Percentiles rank a stretch among this genome's conserved stretches.
Evolutionary conservation across 1,284 basidiomycete genomes (phyloP).

Genomic region (Apiotrichum veenhuisii): DNA sequence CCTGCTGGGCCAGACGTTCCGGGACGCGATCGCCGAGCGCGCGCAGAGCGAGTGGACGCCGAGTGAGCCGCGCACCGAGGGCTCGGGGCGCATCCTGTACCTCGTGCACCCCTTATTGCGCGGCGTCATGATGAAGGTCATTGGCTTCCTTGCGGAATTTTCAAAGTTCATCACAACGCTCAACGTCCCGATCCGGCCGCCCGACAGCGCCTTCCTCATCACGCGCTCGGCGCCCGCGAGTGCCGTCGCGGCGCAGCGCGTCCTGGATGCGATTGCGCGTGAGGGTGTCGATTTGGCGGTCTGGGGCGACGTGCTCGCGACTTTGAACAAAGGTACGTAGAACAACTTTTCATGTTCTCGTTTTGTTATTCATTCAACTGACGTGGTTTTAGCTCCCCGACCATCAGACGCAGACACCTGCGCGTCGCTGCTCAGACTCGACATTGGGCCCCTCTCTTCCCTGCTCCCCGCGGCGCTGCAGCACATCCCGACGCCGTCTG

Average conservation of each 20-base stretch:
- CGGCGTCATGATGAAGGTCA: constrained; percentile 20
- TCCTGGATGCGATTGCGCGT: constrained; percentile 22
- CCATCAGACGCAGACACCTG: constrained; percentile 15
- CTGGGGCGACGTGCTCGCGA: constrained; percentile 34
- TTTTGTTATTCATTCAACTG: neutral
- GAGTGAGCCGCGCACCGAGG: constrained; percentile 12
- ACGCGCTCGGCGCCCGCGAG: constrained; percentile 29
- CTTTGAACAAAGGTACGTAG: constrained; percentile 9
- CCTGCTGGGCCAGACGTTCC: constrained; percentile 24
- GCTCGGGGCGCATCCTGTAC: constrained; percentile 24
- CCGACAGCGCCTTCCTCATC: constrained; percentile 18
- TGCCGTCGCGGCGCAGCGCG: constrained; percentile 28
- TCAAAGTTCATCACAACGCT: constrained; percentile 24
- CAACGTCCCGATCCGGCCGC: constrained; percentile 34
- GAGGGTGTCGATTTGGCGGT: constrained; percentile 31
- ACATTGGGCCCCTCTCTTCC: constrained; percentile 12
- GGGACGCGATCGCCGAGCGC: constrained; percentile 26
- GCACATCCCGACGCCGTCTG: constrained; percentile 24
- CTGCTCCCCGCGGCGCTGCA: constrained; percentile 13
- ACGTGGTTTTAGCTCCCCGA: neutral
- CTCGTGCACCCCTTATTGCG: constrained; percentile 30
- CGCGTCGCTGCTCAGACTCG: constrained; percentile 19
- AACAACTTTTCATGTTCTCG: neutral
- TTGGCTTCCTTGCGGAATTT: constrained; percentile 30
- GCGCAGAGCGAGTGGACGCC: constrained; percentile 28